Percentiles rank a stretch among this genome's conserved stretches.
These are phyloP conservation scores for Dothiorella sarmentorum DNA, from an alignment of 2,329 filamentous ascomycete species.

Conservation along the genomic window DNA sequence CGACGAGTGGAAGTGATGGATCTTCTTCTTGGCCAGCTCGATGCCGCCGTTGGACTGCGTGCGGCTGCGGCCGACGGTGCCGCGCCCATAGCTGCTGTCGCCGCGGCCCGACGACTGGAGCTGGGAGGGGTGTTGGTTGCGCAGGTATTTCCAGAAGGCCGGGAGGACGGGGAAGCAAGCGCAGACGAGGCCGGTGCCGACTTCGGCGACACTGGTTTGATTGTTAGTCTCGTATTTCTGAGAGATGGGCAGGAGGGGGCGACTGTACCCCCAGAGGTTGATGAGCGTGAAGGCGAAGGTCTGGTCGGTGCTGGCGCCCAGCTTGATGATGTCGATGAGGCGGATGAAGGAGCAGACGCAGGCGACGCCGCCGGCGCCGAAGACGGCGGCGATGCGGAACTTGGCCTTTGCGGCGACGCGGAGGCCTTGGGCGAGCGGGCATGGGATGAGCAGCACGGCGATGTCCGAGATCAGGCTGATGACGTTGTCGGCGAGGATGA, in stretches of 20 bases:
- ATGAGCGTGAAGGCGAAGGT: constrained; percentile 37
- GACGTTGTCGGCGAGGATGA: constrained; percentile 38
- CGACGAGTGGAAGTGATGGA: neutral
- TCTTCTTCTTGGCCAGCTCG: constrained; percentile 1
- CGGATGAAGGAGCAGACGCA: constrained; percentile 40
- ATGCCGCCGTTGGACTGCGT: neutral
- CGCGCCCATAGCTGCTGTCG: neutral
- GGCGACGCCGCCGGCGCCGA: constrained; percentile 39
- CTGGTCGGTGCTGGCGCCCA: constrained; percentile 31
- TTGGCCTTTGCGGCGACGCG: constrained; percentile 38
- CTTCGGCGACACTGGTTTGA: constrained; percentile 20
- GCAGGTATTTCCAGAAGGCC: constrained; percentile 10
- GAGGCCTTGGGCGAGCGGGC: constrained; percentile 40
- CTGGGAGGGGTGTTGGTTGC: neutral
- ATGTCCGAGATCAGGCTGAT: constrained; percentile 39
- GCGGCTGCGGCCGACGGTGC: neutral
- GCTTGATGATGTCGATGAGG: constrained; percentile 33
- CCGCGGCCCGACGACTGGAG: too few relatives aligned
- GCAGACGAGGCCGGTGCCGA: constrained; percentile 21
- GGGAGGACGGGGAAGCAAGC: constrained; percentile 20
- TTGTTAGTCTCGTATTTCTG: too few relatives aligned
- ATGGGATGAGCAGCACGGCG: constrained; percentile 35
- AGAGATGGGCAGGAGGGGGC: too few relatives aligned
- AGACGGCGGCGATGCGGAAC: constrained; percentile 36
- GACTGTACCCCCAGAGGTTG: constrained; percentile 39